phyloP scores from a whole-genome alignment of 495 filamentous ascomycete genomes.

The Pyrenopolyporus hunteri region DNA sequence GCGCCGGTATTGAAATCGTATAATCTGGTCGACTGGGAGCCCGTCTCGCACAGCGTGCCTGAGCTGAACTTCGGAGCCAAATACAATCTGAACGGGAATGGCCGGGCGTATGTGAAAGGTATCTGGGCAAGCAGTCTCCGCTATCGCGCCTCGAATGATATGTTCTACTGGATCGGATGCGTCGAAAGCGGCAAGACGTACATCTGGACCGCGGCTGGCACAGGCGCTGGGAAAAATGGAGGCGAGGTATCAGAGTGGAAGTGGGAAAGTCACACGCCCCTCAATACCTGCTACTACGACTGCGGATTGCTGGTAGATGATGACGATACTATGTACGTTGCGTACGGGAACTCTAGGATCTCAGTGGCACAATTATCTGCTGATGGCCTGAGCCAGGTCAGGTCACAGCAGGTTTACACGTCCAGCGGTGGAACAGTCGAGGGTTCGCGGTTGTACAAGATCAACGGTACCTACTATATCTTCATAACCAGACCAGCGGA shows the following conservation, averaged over 20 bases:
- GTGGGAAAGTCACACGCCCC: slow-evolving; percentile 14
- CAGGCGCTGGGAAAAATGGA: no score
- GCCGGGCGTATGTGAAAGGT: slow-evolving; percentile 56
- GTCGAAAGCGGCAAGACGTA: slow-evolving; percentile 53
- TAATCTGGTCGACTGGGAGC: slow-evolving; percentile 64
- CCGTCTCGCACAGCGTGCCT: slow-evolving; percentile 60
- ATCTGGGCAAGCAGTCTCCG: slow-evolving; percentile 62
- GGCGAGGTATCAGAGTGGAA: no score
- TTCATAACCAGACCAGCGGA: slow-evolving; percentile 53
- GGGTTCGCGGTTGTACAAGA: slow-evolving; percentile 63
- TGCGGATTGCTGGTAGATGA: slow-evolving; percentile 63
- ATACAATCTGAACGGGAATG: slow-evolving; percentile 56
- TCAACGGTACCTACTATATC: slow-evolving; percentile 61
- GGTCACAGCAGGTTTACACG: slow-evolving; percentile 51
- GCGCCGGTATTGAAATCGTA: slow-evolving; percentile 63
- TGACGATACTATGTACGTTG: slow-evolving; percentile 64
- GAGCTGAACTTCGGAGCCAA: slow-evolving; percentile 52
- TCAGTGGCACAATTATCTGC: slow-evolving; percentile 56
- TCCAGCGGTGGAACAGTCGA: slow-evolving; percentile 53
- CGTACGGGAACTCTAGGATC: slow-evolving; percentile 58
- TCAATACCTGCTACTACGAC: slow-evolving; percentile 62
- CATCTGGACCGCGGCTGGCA: slow-evolving; percentile 53
- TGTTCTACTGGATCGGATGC: slow-evolving; percentile 65
- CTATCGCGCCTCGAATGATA: slow-evolving; percentile 52
- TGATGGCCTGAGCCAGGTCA: slow-evolving; percentile 53